Conservation (phyloP, 768 basidiomycete genomes). For the Peribolospora kevripleyi region DNA sequence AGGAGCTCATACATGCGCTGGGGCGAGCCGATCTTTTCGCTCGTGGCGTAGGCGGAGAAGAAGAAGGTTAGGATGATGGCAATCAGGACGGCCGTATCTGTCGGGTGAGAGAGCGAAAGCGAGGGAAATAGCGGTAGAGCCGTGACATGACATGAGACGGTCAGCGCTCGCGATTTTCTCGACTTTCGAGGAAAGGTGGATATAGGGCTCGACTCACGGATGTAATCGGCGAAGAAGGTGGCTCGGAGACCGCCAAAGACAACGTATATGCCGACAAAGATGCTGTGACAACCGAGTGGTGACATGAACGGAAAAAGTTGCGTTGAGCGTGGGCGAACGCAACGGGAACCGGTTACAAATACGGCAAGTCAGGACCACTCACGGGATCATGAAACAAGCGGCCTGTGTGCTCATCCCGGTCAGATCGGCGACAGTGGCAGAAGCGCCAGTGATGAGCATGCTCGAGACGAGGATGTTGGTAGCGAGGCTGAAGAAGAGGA, state of each 20-base stretch:
- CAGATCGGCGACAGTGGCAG: conserved; percentile 63
- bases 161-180: background rate
- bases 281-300: no score
- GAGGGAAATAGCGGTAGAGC: background rate
- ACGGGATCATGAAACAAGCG: background rate
- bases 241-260: conserved; percentile 20
- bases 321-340: no score
- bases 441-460: conserved; percentile 25
- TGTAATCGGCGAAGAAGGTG: conserved; percentile 13
- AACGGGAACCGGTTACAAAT: background rate
- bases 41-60: conserved; percentile 60
- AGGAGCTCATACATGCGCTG: conserved; percentile 56
- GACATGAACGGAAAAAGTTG: no score
- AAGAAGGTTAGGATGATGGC: conserved; percentile 51
- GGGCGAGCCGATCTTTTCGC: conserved; percentile 50
- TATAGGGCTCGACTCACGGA: conserved; percentile 21
- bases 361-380: background rate
- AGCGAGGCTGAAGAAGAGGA: conserved; percentile 73
- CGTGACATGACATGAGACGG: background rate
- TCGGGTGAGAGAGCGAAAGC: background rate
- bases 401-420: conserved; percentile 51
- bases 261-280: conserved; percentile 11
- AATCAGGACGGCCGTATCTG: conserved; percentile 60
- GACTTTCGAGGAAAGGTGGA: background rate
- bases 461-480: conserved; percentile 61